Percentiles rank a stretch among this genome's conserved stretches.
phyloP scores from a whole-genome alignment of 208 protist species.

The Novymonas esmeraldas region DNA sequence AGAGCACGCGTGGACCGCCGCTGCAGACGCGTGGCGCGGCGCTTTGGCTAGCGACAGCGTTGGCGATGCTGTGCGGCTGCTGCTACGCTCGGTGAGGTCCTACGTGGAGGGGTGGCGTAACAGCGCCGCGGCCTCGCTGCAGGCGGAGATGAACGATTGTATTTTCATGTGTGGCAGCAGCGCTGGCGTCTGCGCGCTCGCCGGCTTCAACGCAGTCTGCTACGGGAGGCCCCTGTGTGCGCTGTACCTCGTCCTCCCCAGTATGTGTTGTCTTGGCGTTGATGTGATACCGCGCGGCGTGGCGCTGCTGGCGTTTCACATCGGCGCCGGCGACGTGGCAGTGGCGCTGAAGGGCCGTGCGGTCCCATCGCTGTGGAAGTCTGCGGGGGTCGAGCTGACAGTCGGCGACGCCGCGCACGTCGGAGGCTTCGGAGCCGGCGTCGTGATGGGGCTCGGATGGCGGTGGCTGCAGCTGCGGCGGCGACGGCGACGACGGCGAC shows the following conservation, averaged over 20 bases:
- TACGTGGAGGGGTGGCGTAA: constrained; percentile 25
- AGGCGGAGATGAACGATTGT: constrained; percentile 35
- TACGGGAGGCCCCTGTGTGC: constrained; percentile 40
- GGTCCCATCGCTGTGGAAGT: constrained; percentile 22
- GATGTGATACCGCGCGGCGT: constrained; percentile 24
- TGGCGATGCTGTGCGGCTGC: background rate
- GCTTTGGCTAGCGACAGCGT: background rate
- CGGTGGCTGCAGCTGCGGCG: constrained; percentile 20
- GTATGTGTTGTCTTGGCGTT: constrained; percentile 28
- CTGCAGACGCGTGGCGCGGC: background rate
- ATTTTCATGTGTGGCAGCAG: constrained; percentile 71
- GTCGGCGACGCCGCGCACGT: constrained; percentile 71
- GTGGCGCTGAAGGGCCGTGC: constrained; percentile 9
- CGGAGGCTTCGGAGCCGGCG: constrained; percentile 59
- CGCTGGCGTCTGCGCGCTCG: constrained; percentile 52
- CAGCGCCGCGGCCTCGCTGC: constrained; percentile 23
- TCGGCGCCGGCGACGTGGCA: background rate
- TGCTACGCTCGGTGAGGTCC: constrained; percentile 3
- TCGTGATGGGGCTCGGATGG: constrained; percentile 42
- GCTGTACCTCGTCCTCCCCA: constrained; percentile 36
- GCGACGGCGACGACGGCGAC: background rate
- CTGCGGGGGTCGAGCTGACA: constrained; percentile 41
- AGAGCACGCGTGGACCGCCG: constrained; percentile 1
- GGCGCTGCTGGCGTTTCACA: background rate
- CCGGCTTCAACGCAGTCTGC: constrained; percentile 61